phyloP scores from a whole-genome alignment of 179 eudicot species.

The Silene coronaria region DNA sequence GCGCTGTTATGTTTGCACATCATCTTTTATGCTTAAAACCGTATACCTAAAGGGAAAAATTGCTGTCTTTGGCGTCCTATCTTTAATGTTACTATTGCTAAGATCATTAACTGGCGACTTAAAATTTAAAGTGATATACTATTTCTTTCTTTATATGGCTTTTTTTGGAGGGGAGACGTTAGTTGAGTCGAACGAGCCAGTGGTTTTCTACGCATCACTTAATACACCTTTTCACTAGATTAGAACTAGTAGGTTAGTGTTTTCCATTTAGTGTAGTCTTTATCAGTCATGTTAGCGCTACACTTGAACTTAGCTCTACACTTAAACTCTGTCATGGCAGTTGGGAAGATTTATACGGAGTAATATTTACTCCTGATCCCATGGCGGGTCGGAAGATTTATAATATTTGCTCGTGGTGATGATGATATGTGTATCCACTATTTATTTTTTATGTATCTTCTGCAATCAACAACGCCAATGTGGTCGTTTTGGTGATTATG shows the following conservation, averaged over 20 bases:
- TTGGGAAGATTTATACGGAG: not conserved
- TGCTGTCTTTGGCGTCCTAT: not conserved
- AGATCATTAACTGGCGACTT: not conserved
- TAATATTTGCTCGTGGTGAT: not conserved
- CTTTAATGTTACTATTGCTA: not conserved
- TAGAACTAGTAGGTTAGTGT: not conserved
- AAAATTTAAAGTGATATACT: not conserved
- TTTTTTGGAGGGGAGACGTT: not conserved
- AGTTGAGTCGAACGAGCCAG: not conserved
- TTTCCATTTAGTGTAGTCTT: not conserved
- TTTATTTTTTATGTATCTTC: not conserved
- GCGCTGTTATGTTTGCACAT: not conserved
- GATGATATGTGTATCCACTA: not conserved
- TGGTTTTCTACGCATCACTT: not conserved
- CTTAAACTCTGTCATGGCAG: not conserved
- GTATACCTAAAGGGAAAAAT: not conserved
- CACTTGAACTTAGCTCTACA: not conserved
- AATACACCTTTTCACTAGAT: not conserved
- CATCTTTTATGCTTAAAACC: not conserved
- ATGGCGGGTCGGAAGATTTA: not conserved
- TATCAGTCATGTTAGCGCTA: not conserved
- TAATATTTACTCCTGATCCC: too few species aligned
- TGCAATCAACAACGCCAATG: too few species aligned
- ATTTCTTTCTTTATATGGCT: not conserved
- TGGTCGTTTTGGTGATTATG: too few species aligned